Conservation (phyloP, 805 yeast genomes). For the Candida tibetensis region DNA sequence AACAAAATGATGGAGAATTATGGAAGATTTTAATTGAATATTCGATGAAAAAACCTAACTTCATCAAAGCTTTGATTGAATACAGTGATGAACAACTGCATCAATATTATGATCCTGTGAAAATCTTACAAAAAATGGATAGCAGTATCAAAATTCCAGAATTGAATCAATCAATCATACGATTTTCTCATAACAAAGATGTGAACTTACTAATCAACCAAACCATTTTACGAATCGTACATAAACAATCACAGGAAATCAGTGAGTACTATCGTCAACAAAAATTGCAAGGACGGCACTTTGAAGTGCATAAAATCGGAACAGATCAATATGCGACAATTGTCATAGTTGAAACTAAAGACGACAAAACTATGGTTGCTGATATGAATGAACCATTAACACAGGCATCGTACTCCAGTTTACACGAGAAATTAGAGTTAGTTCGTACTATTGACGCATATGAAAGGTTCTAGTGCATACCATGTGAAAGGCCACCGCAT, state of each 20-base stretch:
- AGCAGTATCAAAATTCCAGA: constrained; percentile 51
- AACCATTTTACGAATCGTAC: constrained; percentile 44
- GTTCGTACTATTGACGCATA: too few relatives aligned
- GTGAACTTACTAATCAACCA: constrained; percentile 50
- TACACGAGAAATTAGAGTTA: too few relatives aligned
- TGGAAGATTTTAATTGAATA: constrained; percentile 76
- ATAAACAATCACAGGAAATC: constrained; percentile 7
- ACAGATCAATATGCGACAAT: too few relatives aligned
- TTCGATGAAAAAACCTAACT: constrained; percentile 70
- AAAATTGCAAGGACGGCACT: constrained; percentile 5
- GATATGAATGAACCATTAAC: too few relatives aligned
- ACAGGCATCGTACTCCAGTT: too few relatives aligned
- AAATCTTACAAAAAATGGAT: constrained; percentile 7
- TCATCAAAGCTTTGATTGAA: constrained; percentile 70
- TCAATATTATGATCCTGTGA: constrained; percentile 9
- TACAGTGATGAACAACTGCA: constrained; percentile 53
- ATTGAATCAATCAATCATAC: constrained; percentile 55
- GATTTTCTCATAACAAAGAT: constrained; percentile 63
- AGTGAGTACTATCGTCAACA: constrained; percentile 7
- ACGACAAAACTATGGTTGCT: too few relatives aligned
- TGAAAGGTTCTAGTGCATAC: too few relatives aligned
- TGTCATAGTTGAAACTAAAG: too few relatives aligned
- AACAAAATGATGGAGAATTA: constrained; percentile 66
- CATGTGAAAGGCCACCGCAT: too few relatives aligned
- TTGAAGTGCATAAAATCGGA: too few relatives aligned